These are phyloP conservation scores for Melocanna baccifera DNA, from an alignment of 176 grass and related monocot species.

Conservation along the genomic window DNA sequence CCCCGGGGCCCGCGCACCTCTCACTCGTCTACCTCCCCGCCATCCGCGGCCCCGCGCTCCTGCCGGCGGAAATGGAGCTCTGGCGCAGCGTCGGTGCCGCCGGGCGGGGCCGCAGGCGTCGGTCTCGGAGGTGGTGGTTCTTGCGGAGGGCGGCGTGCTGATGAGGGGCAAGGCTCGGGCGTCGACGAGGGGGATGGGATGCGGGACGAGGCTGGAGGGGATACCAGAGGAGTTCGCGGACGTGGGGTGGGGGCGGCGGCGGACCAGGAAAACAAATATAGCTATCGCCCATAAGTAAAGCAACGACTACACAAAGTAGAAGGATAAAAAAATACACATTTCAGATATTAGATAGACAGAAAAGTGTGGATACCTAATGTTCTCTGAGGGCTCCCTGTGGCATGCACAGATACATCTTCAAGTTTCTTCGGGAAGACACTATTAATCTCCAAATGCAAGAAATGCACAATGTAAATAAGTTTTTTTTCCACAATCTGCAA, in stretches of 20 bases:
- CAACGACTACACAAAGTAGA: too few relatives aligned
- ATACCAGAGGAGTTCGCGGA: constrained; percentile 46
- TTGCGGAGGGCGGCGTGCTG: constrained; percentile 30
- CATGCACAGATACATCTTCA: constrained; percentile 20
- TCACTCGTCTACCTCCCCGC: constrained; percentile 46
- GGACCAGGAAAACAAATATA: too few relatives aligned
- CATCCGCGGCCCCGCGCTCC: constrained; percentile 41
- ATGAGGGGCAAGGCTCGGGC: constrained; percentile 20
- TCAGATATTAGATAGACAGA: too few relatives aligned
- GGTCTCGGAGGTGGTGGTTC: constrained; percentile 41
- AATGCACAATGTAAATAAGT: constrained; percentile 48
- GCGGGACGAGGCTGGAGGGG: constrained; percentile 39
- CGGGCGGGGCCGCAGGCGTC: neutral
- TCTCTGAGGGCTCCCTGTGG: neutral
- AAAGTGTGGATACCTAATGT: too few relatives aligned
- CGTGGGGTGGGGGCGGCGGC: constrained; percentile 18
- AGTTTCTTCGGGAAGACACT: constrained; percentile 35
- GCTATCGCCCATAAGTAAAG: too few relatives aligned
- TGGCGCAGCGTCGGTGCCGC: too few relatives aligned
- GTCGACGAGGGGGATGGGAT: neutral
- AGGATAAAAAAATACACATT: too few relatives aligned
- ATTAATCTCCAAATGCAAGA: constrained; percentile 47
- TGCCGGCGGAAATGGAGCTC: too few relatives aligned
- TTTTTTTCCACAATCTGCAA: constrained; percentile 60
- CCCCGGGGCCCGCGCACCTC: neutral